These are phyloP conservation scores for Aspergillus proliferans DNA, from an alignment of 2,329 filamentous ascomycete species.

Conservation along the genomic window DNA sequence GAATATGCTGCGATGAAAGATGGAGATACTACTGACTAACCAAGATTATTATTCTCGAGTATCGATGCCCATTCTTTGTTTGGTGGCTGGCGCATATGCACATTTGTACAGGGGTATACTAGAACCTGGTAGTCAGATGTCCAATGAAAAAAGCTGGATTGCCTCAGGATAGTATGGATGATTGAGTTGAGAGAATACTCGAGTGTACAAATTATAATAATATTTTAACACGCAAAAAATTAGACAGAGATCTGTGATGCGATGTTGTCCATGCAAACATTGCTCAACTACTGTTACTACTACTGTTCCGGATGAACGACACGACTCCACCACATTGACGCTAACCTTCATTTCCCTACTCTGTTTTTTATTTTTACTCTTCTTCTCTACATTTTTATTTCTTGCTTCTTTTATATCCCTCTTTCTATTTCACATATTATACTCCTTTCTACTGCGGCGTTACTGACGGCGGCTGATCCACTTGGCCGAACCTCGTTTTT, in stretches of 20 bases:
- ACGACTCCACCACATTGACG: not conserved
- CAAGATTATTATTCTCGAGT: not conserved
- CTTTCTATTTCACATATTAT: slow-evolving; percentile 2
- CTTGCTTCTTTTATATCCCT: not conserved
- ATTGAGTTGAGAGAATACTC: too few species aligned
- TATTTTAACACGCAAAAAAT: too few species aligned
- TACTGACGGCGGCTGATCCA: slow-evolving; percentile 5
- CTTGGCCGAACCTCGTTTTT: slow-evolving; percentile 14
- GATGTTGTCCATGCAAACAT: too few species aligned
- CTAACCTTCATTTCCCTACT: not conserved
- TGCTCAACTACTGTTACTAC: not conserved
- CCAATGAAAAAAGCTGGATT: too few species aligned
- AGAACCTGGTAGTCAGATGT: too few species aligned
- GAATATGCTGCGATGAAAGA: not conserved
- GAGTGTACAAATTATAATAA: too few species aligned
- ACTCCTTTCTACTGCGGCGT: slow-evolving; percentile 9
- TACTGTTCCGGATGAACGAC: not conserved
- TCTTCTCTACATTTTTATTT: not conserved
- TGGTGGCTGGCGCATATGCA: not conserved
- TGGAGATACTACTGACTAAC: not conserved
- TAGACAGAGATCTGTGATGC: too few species aligned
- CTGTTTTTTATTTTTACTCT: not conserved
- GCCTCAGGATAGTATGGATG: too few species aligned
- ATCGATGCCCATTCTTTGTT: not conserved
- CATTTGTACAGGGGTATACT: too few species aligned